Evolutionary conservation across 2,329 filamentous ascomycete genomes (phyloP).

Genomic region (Gaeumannomyces sp.): DNA sequence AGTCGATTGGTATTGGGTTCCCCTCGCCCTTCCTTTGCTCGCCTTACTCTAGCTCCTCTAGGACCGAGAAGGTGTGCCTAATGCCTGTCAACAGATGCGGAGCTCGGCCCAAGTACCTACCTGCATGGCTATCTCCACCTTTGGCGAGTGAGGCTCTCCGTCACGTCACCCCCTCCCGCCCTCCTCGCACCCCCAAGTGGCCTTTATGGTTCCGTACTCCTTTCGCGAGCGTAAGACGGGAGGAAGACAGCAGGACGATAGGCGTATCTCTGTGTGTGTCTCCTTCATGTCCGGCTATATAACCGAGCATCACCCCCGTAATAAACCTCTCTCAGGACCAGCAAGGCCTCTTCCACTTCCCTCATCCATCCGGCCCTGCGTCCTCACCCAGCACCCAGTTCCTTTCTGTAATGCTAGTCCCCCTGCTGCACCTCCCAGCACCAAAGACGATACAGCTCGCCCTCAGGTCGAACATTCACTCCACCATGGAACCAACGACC

Average conservation of each 20-base stretch:
- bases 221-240: background rate
- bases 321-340: background rate
- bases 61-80: background rate
- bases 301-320: background rate
- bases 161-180: no score
- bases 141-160: no score
- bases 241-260: background rate
- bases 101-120: no score
- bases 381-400: background rate
- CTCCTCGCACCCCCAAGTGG: no score
- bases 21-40: background rate
- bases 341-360: background rate
- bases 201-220: background rate
- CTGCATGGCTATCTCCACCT: no score
- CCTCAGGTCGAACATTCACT: background rate
- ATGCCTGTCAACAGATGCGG: no score
- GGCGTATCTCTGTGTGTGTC: background rate
- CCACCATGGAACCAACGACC: constrained; percentile 5
- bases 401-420: background rate
- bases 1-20: no score
- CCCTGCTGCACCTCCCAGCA: background rate
- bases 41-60: no score
- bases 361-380: background rate
- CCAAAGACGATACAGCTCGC: background rate
- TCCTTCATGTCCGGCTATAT: background rate